Conservation (phyloP, 495 filamentous ascomycete species). For the Penicillium bovifimosum region DNA sequence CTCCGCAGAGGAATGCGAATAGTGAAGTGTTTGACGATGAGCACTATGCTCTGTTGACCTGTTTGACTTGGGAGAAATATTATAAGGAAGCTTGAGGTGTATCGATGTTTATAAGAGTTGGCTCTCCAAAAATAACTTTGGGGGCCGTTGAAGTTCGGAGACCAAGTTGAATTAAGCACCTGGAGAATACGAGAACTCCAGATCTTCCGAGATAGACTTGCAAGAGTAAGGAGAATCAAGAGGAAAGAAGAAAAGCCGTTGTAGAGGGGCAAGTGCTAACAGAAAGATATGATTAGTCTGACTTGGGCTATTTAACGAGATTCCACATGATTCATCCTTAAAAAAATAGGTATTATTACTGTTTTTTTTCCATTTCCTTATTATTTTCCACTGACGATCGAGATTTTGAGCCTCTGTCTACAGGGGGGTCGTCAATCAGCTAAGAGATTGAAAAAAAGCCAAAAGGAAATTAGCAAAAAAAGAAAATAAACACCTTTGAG, state of each 20-base stretch:
- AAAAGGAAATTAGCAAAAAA: not conserved
- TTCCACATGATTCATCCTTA: not conserved
- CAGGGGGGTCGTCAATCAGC: constrained; percentile 10
- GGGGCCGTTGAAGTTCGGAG: constrained; percentile 1
- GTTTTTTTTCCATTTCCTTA: not conserved
- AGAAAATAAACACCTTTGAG: not conserved
- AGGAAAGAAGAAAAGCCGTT: not conserved
- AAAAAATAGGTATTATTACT: not conserved
- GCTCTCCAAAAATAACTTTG: constrained; percentile 16
- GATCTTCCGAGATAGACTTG: not conserved
- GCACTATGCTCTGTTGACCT: not conserved
- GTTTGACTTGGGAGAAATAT: not conserved
- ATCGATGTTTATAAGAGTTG: constrained; percentile 4
- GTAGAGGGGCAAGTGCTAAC: not conserved
- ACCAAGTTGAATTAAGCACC: constrained; percentile 15
- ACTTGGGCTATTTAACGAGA: not conserved
- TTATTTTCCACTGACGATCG: constrained; percentile 18
- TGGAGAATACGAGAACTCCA: constrained; percentile 16
- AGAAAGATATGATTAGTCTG: constrained; percentile 1
- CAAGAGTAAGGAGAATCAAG: not conserved
- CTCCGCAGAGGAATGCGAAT: not conserved
- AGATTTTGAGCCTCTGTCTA: constrained; percentile 24
- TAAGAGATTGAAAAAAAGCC: not conserved
- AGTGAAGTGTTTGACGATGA: not conserved
- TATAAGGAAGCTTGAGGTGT: not conserved